Base-by-base conservation (phyloP, 2,329 filamentous ascomycete genomes). In the Pestalotiopsis sp. region DNA sequence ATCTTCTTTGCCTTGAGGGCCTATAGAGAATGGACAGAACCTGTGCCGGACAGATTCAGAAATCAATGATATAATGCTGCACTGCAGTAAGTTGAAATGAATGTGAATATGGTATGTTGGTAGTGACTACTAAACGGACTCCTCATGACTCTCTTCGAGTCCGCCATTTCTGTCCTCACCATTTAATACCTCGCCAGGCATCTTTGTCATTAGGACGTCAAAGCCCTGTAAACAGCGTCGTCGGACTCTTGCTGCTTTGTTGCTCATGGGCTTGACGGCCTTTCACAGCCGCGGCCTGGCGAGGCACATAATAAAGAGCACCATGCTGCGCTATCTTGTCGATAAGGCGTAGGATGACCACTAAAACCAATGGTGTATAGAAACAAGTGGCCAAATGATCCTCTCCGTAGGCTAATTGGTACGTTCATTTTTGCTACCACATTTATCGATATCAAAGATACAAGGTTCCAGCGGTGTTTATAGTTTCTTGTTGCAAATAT, bases 1-100 rank as follows among this genome's bases (percentile, higher is more conserved):
- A 20, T 38, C 17, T 13, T 41, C 4, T 38, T 38, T 39, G 9
- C n/a, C 13, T 20, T 27, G 14, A 62, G n/a, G 31, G 31, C 31
- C n/a, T 38, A 31, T 38, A 25, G 27, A 23, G 31, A 38, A 36
- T 14, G 27, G 27, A 62, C 20, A 39, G 20, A 49, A 25, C n/a
- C 39, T 64, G 61, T 64, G 14, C 61, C 61, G 23, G 61, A 64
- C 61, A 64, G 64, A 55, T 12, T 65, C 31, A 25, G 17, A 65
- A 38, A 36, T 13, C 7, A 49, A 55, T 57, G 23, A n/a, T 7
- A 52, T 52, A 65, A 58, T 23, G 27, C 64, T 65, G 64, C 64
- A 23, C 45, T 57, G 64, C 64, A 65, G 64, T 38, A 20, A 52
- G 12, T 17, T 25, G 12, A 23, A 64, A 64, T 23, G 61, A 20